Conservation (phyloP, 352 stramenopile species). For the Globisporangium radiosum region DNA sequence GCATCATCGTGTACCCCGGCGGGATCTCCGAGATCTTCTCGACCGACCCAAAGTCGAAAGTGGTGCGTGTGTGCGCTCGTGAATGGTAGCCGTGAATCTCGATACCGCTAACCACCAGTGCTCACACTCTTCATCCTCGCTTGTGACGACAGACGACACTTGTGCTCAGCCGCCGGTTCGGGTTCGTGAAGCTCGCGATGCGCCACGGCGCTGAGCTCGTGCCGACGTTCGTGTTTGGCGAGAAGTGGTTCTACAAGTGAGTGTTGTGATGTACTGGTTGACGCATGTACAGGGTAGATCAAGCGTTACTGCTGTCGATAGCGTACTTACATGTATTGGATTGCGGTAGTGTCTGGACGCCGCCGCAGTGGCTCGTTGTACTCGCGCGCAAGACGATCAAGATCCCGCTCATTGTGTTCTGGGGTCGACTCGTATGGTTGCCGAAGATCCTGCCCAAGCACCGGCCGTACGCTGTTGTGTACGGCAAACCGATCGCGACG, state of each 20-base stretch:
- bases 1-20: constrained; percentile 67
- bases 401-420: constrained; percentile 76
- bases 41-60: constrained; percentile 62
- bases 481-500: constrained; percentile 61
- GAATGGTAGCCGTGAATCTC: not conserved
- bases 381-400: constrained; percentile 67
- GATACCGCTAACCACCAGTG: not conserved
- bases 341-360: constrained; percentile 51
- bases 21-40: constrained; percentile 78
- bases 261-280: not conserved
- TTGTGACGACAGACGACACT: constrained; percentile 30
- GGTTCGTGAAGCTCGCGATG: constrained; percentile 79
- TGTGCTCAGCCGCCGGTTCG: constrained; percentile 72
- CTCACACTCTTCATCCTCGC: not conserved
- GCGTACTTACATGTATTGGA: too few relatives aligned
- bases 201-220: constrained; percentile 70
- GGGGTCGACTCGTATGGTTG: constrained; percentile 68
- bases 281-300: too few relatives aligned
- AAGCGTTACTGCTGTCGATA: too few relatives aligned
- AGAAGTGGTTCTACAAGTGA: constrained; percentile 55
- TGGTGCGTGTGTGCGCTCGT: not conserved
- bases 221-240: constrained; percentile 69
- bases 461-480: constrained; percentile 65
- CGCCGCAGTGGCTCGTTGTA: constrained; percentile 43
- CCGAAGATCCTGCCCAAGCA: constrained; percentile 30